Percentiles rank a stretch among this genome's conserved stretches.
phyloP scores from a whole-genome alignment of 2,329 filamentous ascomycete species.

The Phaeomoniella chlamydospora region DNA sequence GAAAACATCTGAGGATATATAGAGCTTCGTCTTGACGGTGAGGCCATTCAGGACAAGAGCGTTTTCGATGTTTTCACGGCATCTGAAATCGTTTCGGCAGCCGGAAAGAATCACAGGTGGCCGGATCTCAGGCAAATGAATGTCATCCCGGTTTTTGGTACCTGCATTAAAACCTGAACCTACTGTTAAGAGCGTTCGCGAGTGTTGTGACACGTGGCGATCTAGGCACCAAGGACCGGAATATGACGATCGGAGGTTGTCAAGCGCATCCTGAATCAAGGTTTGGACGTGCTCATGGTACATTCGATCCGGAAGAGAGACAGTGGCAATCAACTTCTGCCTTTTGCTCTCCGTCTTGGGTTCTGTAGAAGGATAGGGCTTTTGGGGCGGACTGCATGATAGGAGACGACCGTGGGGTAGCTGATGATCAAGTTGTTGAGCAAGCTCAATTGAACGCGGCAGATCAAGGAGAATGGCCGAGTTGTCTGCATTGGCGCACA shows the following conservation, averaged over 20 bases:
- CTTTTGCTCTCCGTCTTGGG: slow-evolving; percentile 34
- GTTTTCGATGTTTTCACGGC: slow-evolving; percentile 13
- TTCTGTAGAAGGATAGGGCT: slow-evolving; percentile 34
- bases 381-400: slow-evolving; percentile 28
- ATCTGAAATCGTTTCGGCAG: slow-evolving; percentile 1
- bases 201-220: slow-evolving; percentile 3
- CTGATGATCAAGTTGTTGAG: slow-evolving; percentile 25
- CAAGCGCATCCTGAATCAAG: slow-evolving; percentile 23
- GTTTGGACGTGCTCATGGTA: slow-evolving; percentile 13
- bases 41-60: slow-evolving; percentile 1
- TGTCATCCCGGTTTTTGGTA: neutral
- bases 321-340: slow-evolving; percentile 20
- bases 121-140: neutral
- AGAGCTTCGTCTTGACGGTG: slow-evolving; percentile 1
- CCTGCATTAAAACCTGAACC: slow-evolving; percentile 1
- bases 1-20: slow-evolving; percentile 18
- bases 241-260: slow-evolving; percentile 14
- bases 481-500: slow-evolving; percentile 33
- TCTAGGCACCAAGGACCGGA: slow-evolving; percentile 19
- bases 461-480: slow-evolving; percentile 41
- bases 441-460: slow-evolving; percentile 39
- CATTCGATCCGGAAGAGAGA: slow-evolving; percentile 16
- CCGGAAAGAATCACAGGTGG: slow-evolving; percentile 3
- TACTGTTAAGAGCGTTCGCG: neutral
- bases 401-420: slow-evolving; percentile 17